Conservation (phyloP, 1,139 yeast species). For the Blastobotrys raffinosifermentans region DNA sequence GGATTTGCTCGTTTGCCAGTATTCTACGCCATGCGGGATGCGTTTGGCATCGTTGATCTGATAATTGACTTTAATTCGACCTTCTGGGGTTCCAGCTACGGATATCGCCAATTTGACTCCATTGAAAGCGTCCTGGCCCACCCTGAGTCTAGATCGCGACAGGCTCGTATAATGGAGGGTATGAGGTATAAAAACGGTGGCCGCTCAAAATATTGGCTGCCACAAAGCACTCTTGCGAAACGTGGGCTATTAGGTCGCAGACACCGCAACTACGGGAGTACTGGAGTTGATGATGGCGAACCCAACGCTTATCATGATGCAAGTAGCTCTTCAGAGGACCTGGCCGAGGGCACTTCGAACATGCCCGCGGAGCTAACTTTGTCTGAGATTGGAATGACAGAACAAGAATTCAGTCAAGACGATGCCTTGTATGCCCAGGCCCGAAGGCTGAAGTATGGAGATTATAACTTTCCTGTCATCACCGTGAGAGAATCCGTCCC, state of each 20-base stretch:
- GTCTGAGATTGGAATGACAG: slow-evolving; percentile 7
- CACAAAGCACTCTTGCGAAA: slow-evolving; percentile 25
- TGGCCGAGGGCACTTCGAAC: not conserved
- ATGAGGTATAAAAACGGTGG: slow-evolving; percentile 77
- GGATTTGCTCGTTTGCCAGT: slow-evolving; percentile 60
- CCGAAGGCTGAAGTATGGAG: slow-evolving; percentile 45
- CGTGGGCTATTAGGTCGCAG: not conserved
- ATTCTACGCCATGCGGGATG: slow-evolving; percentile 63
- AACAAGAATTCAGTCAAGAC: slow-evolving; percentile 37
- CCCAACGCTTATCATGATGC: slow-evolving; percentile 1
- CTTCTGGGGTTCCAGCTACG: slow-evolving; percentile 69
- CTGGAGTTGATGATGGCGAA: not conserved
- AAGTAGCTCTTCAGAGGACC: not conserved
- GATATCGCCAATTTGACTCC: slow-evolving; percentile 77
- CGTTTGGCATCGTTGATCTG: slow-evolving; percentile 69
- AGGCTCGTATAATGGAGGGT: slow-evolving; percentile 76
- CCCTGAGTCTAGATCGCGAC: slow-evolving; percentile 58
- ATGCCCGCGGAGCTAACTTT: not conserved
- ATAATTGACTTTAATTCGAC: slow-evolving; percentile 71
- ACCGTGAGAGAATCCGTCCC: slow-evolving; percentile 40
- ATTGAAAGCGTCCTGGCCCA: slow-evolving; percentile 66
- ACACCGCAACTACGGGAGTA: not conserved
- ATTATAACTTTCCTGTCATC: slow-evolving; percentile 53
- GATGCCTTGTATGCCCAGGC: slow-evolving; percentile 41
- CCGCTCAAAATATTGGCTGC: slow-evolving; percentile 78